Evolutionary conservation across 352 stramenopile genomes (phyloP), one percentile per base, ranked within the genome.

Genomic region (Phytophthora niederhauseri): DNA sequence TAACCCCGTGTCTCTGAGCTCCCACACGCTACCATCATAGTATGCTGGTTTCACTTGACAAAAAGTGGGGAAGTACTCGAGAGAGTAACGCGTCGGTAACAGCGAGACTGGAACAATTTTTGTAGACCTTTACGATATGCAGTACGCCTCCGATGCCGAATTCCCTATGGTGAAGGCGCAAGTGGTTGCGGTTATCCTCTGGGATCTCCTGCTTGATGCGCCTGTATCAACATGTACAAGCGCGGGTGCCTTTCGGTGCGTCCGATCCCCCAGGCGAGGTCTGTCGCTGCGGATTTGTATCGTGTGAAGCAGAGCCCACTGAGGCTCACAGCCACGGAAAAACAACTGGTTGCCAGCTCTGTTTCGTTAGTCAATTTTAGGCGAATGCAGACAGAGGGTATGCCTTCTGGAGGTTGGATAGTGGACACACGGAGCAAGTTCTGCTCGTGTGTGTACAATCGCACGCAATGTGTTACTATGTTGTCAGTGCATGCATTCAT

Each of bases 371-470:
- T 41, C 9, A 17, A 41, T 17, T 41, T 11, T 17, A 15, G 34
- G 34, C 34, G 11, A 15, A 41, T 41, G 48, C 46, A 57, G 17
- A 51, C 30, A 14, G 28, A 65, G 20, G 24, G 9, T 17, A 65
- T 65, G 48, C 34, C 48, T 9, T 22, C 7, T 19, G 48, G 48
- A 43, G 31, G 31, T 17, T 65, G 58, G 34, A 36, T 43, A 5
- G 34, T 58, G 5, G 46, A 65, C 17, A 65, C 31, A 6, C 9
- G 20, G 17, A 57, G 48, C 19, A 51, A 24, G 8, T 19, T 11
- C 34, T 41, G 34, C 34, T 41, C 34, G 34, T 41, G 34, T 41
- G 34, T 11, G 34, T 41, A 41, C 34, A 41, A 41, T 41, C 34
- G 34, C 34, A 41, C 34, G 34, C 34, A 17, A 41, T 41, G 34